Evolutionary conservation across 306 rosid genomes (phyloP).

Genomic region (Dryas drummondii): DNA sequence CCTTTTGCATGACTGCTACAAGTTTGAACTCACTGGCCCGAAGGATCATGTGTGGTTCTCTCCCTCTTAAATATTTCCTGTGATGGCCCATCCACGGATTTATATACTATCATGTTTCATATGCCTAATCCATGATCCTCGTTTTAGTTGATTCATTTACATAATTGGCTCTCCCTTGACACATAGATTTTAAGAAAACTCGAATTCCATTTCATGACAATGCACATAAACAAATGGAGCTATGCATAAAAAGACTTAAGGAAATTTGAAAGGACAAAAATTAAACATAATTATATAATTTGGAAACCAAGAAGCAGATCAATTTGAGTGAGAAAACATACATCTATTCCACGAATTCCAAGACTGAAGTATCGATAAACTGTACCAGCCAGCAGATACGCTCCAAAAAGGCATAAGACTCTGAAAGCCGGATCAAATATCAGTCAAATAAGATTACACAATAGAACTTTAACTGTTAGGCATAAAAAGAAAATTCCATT

Average conservation of each 20-base stretch:
- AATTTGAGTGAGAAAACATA: constrained; percentile 39
- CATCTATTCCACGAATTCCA: constrained; percentile 71
- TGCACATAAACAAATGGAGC: constrained; percentile 2
- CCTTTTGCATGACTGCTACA: not conserved
- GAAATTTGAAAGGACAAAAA: not conserved
- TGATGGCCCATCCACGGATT: not conserved
- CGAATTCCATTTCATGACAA: not conserved
- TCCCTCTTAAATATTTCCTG: not conserved
- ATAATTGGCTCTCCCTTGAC: not conserved
- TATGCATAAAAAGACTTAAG: not conserved
- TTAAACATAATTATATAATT: not conserved
- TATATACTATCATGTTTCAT: not conserved
- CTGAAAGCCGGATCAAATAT: constrained; percentile 44
- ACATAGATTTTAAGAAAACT: not conserved
- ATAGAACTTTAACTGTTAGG: constrained; percentile 22
- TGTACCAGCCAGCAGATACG: constrained; percentile 63
- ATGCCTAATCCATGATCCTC: not conserved
- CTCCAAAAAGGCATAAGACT: constrained; percentile 70
- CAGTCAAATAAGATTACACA: constrained; percentile 19
- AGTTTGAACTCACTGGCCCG: not conserved
- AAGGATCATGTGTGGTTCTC: not conserved
- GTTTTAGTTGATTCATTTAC: not conserved
- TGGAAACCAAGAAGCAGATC: constrained; percentile 17
- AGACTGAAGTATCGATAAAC: constrained; percentile 63
- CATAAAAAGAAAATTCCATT: not conserved